Base-by-base conservation (phyloP, 805 yeast genomes). In the Zygoascus flipseniorum region DNA sequence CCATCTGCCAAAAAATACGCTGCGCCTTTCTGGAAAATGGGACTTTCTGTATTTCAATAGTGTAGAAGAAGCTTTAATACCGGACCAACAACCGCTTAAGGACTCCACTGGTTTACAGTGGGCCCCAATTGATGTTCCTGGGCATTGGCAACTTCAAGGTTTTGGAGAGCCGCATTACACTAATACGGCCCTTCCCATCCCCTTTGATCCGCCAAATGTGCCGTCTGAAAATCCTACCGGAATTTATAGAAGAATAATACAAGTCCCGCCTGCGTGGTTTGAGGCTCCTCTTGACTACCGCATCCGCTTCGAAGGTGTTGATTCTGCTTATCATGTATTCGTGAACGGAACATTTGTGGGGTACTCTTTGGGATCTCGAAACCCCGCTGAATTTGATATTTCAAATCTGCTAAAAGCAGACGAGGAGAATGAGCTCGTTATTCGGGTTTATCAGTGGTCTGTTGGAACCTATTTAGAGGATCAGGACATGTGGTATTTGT, bases 401-500 rank as follows among this genome's bases (percentile, higher is more conserved):
- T 41, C 66, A 8, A 14, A 8, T n/a, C 4, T n/a, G 16, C 14
- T 43, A 5, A 31, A 53, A 18, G 10, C 31, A 11, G 47, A 50
- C 32, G 43, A 51, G 32, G 56, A 52, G 28, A 46, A 54, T 37
- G 14, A 64, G 11, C 45, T 68, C 19, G 51, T 58, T 43, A 69
- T 66, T 8, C 60, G 65, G 31, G 72, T 70, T 5, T 64, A 62
- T 44, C 70, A 68, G 56, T 70, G 69, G 66, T 63, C 68, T 10
- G 64, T 63, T 35, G 68, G 70, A 5, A 54, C 66, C 31, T 68
- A 68, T 52, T 62, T 69, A 39, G 72, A 69, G 53, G 74, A 70
- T 54, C 74, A 70, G 56, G 74, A 70, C 55, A 72, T 68, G 59
- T 70, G 73, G 72, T 69, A 73, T 72, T 54, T 70, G 39, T 68